Evolutionary conservation across 2,329 filamentous ascomycete species (phyloP).

Genomic region (Cladosporium sp.): DNA sequence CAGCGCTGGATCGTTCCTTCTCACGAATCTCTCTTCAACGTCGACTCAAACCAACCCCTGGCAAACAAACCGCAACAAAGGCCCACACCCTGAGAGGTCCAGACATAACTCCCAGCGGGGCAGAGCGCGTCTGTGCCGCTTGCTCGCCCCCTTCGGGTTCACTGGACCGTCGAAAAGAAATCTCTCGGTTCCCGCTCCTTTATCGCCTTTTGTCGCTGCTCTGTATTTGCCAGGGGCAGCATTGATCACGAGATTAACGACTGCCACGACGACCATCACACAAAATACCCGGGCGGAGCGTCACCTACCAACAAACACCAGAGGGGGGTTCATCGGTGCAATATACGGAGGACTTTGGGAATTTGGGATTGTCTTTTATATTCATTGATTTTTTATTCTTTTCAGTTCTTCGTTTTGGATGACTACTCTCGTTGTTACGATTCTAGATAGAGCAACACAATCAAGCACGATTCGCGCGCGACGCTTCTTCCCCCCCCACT

Average conservation of each 20-base stretch:
- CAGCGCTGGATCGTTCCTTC: slow-evolving; percentile 9
- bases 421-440: background rate
- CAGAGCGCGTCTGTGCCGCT: slow-evolving; percentile 12
- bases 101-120: background rate
- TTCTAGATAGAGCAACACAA: background rate
- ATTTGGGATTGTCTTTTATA: background rate
- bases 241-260: slow-evolving; percentile 3
- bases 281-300: background rate
- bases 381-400: background rate
- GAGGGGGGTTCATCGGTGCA: background rate
- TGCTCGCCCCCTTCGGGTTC: background rate
- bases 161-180: too few relatives aligned
- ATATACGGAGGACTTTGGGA: background rate
- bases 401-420: background rate
- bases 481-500: too few relatives aligned
- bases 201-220: background rate
- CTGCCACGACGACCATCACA: slow-evolving; percentile 1
- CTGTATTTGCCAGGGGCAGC: background rate
- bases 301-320: background rate
- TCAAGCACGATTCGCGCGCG: too few relatives aligned
- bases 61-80: background rate
- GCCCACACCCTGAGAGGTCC: background rate
- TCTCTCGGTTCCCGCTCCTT: background rate
- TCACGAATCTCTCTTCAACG: slow-evolving; percentile 5
- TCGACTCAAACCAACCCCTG: background rate